phyloP scores from a whole-genome alignment of 148 eudicot genomes.

The Camellia sinensis region DNA sequence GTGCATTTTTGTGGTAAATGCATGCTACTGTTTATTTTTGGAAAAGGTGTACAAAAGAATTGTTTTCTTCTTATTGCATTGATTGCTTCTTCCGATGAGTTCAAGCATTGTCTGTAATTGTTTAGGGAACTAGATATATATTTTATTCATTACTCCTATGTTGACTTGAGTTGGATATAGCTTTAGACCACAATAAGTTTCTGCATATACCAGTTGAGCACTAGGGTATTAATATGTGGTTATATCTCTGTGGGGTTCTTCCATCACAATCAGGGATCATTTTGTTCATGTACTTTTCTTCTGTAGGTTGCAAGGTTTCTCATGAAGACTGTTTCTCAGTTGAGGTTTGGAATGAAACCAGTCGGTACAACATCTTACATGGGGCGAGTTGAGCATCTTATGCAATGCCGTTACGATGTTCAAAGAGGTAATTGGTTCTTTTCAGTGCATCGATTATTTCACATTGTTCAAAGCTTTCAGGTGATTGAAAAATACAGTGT shows the following conservation, averaged over 20 bases:
- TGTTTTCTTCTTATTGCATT: not conserved
- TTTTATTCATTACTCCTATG: not conserved
- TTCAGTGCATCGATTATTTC: not conserved
- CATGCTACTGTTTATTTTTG: not conserved
- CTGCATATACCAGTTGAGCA: no score
- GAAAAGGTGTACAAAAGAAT: not conserved
- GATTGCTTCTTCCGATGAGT: not conserved
- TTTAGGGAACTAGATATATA: not conserved
- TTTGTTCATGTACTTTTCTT: slow-evolving; percentile 9
- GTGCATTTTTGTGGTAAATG: not conserved
- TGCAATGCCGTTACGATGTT: slow-evolving; percentile 58
- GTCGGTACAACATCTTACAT: slow-evolving; percentile 75
- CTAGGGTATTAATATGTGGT: not conserved
- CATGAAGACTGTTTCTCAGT: slow-evolving; percentile 80
- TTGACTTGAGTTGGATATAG: not conserved
- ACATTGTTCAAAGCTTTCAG: not conserved
- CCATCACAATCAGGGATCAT: not conserved
- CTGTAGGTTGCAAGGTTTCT: slow-evolving; percentile 86
- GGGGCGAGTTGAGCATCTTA: slow-evolving; percentile 69
- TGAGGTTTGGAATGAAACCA: slow-evolving; percentile 65
- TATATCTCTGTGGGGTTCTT: not conserved
- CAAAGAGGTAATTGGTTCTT: slow-evolving; percentile 50
- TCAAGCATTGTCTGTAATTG: not conserved
- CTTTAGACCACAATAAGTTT: no score
- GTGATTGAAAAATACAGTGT: not conserved